Conservation (phyloP, 441 rosid species). For the Syzygium malaccense region DNA sequence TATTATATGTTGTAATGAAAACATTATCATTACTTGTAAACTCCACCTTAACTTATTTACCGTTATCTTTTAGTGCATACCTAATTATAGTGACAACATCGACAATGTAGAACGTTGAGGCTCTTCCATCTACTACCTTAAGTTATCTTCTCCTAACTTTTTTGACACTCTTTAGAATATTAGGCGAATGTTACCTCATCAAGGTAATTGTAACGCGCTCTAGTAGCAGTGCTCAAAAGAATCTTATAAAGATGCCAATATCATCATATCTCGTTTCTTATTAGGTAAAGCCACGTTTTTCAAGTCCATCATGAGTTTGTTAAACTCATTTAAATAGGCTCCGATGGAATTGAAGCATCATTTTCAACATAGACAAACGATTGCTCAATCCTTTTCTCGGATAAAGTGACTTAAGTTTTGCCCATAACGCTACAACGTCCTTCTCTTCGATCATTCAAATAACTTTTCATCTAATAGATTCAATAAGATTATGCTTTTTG, state of each 20-base stretch:
- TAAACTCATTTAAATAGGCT: background rate
- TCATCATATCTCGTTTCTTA: background rate
- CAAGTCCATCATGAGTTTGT: background rate
- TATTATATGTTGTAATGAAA: background rate
- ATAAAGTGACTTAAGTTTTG: background rate
- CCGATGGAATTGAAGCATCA: background rate
- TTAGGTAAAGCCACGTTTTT: background rate
- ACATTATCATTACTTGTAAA: background rate
- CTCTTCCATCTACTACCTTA: background rate
- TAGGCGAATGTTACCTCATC: too few relatives aligned
- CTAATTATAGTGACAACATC: background rate
- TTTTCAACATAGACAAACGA: background rate
- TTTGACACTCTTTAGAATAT: background rate
- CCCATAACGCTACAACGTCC: fast-evolving
- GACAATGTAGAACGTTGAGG: background rate
- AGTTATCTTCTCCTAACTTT: background rate
- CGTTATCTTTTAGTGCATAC: background rate
- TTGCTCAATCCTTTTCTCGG: background rate
- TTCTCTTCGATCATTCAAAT: background rate
- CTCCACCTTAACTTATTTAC: background rate
- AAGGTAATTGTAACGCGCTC: background rate
- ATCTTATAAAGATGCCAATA: background rate
- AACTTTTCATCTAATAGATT: background rate
- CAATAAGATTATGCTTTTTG: background rate
- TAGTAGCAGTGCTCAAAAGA: background rate